Base-by-base conservation (phyloP, 768 basidiomycete species). In the Rubroboletus pulcherrimus region DNA sequence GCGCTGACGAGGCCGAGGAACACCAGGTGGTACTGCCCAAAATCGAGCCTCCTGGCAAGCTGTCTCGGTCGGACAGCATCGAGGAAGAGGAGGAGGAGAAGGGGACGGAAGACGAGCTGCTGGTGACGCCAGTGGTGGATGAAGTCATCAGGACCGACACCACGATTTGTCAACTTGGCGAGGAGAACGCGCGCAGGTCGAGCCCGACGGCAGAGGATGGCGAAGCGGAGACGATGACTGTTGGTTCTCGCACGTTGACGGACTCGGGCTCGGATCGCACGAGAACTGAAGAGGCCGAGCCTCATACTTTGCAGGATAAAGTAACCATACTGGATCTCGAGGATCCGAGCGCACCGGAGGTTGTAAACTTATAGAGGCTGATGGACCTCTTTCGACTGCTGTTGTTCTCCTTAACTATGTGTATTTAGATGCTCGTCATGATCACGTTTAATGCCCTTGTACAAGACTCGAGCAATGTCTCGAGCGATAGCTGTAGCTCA, bases 1-100 rank as follows among this genome's bases (percentile, higher is more conserved):
- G 51, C n/a, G 42, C 50, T 4, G 0, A 44, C 29, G 60, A 53
- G 33, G 51, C 40, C 10, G 58, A 61, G 24, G 61, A 61, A 48
- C 57, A 49, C 17, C 60, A 53, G 44, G 57, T 62, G 48, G 51
- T 48, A 14, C 43, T 68, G 5, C 65, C 59, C 38, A 57, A 59
- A 30, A 66, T 66, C 34, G 48, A 61, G 6, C 59, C 61, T 21
- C 66, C 67, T 8, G 61, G 69, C 15, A 63, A 56, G 47, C 52
- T 71, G 39, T 49, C 49, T 43, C 60, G 67, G n/a, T 69, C 71
- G 12, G 70, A 71, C 48, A 73, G 69, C 51, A 70, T 70, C 17
- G 67, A 63, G 46, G 69, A 71, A 52, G 67, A 67, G 31, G 56
- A 72, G 19, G 65, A 71, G 39, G 68, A 61, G 24, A 68, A 66